A percentile compares a stretch with the other conserved stretches of the same genome.
These are phyloP conservation scores for Talaromyces liani DNA, from an alignment of 495 filamentous ascomycete genomes.

Conservation along the genomic window DNA sequence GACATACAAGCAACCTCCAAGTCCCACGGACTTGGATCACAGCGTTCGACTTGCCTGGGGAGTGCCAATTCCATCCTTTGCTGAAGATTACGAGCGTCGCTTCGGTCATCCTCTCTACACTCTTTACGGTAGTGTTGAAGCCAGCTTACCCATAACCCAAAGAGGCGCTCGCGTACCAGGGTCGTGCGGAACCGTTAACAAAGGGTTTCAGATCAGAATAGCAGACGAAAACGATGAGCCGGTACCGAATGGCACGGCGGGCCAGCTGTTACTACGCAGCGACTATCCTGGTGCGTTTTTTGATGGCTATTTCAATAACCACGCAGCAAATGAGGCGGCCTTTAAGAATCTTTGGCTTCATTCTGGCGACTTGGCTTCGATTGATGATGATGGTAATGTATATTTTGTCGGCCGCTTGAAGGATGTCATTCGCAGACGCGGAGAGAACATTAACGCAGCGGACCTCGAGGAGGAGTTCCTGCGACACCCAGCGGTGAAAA, in stretches of 20 bases:
- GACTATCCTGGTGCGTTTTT: slow-evolving; percentile 5
- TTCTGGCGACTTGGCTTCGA: slow-evolving; percentile 3
- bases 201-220: slow-evolving; percentile 6
- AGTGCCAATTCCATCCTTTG: slow-evolving; percentile 6
- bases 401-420: slow-evolving; percentile 7
- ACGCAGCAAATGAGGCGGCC: not conserved
- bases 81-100: slow-evolving; percentile 6
- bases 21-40: not conserved
- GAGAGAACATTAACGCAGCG: slow-evolving; percentile 5
- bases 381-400: slow-evolving; percentile 3
- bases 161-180: not conserved
- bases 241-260: not conserved
- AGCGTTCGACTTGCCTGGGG: slow-evolving; percentile 6
- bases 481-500: slow-evolving; percentile 4
- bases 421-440: slow-evolving; percentile 5
- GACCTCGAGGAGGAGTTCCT: slow-evolving; percentile 6
- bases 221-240: slow-evolving; percentile 7
- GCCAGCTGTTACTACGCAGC: slow-evolving; percentile 5
- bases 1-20: slow-evolving; percentile 1
- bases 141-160: slow-evolving; percentile 5
- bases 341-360: slow-evolving; percentile 6
- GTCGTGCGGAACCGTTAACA: slow-evolving; percentile 1
- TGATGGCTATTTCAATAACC: slow-evolving; percentile 4
- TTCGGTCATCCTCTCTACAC: slow-evolving; percentile 6
- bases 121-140: slow-evolving; percentile 3